These are phyloP conservation scores for Sanghuangporus sanghuang DNA, from an alignment of 1,284 basidiomycete genomes.

Conservation along the genomic window DNA sequence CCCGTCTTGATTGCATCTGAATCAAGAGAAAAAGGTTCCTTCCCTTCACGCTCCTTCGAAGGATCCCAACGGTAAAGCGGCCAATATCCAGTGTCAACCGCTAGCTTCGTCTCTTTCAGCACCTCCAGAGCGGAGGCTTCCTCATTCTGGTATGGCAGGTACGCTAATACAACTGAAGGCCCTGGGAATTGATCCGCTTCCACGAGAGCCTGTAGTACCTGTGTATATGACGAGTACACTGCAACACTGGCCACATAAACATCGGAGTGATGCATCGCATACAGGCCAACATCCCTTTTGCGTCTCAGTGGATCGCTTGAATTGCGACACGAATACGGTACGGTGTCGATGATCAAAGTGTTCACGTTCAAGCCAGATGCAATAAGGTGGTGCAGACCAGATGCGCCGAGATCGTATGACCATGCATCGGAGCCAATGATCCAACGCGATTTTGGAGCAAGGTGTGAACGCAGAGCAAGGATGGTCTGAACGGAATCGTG, in stretches of 20 bases:
- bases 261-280: conserved; percentile 98
- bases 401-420: conserved; percentile 96
- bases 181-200: conserved; percentile 92
- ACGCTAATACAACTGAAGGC: conserved; percentile 90
- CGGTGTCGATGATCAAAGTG: conserved; percentile 91
- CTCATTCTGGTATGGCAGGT: conserved; percentile 85
- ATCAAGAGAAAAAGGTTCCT: conserved; percentile 90
- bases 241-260: conserved; percentile 96
- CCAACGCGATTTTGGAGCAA: conserved; percentile 77
- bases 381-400: conserved; percentile 92
- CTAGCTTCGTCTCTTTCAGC: conserved; percentile 95
- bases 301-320: conserved; percentile 65
- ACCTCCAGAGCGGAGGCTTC: conserved; percentile 80
- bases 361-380: conserved; percentile 91
- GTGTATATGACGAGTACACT: conserved; percentile 92
- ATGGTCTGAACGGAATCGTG: conserved; percentile 49
- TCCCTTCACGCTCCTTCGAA: conserved; percentile 63
- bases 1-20: conserved; percentile 94
- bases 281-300: conserved; percentile 92
- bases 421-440: conserved; percentile 97
- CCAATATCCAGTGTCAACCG: conserved; percentile 97
- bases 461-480: conserved; percentile 54
- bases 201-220: conserved; percentile 87
- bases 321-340: conserved; percentile 80
- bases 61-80: conserved; percentile 99